phyloP scores from a whole-genome alignment of 2,329 filamentous ascomycete species.

The Chaetothyriales sp. region DNA sequence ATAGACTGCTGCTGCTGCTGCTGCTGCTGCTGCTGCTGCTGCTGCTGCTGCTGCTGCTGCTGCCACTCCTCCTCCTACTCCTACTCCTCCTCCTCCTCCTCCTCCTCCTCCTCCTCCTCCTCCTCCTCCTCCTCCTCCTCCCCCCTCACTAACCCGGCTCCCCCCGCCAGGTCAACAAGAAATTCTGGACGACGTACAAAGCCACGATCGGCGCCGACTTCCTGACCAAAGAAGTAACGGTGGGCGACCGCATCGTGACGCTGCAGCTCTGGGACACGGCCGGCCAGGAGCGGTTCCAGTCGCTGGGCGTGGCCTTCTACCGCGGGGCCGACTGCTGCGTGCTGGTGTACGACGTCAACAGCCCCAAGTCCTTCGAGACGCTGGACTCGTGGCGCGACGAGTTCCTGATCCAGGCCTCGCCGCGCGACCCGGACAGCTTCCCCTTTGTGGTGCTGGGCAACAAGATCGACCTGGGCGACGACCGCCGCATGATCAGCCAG shows the following conservation, averaged over 20 bases:
- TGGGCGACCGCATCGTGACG: conserved; percentile 92
- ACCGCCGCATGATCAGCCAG: conserved; percentile 88
- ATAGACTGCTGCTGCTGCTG: not conserved
- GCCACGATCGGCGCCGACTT: conserved; percentile 98
- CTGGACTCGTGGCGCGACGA: conserved; percentile 98
- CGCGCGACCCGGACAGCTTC: conserved; percentile 91
- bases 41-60: conserved; percentile 1
- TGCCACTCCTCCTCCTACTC: conserved; percentile 8
- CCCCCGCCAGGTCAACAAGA: conserved; percentile 80
- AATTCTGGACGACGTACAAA: conserved; percentile 99
- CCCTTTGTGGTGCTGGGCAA: conserved; percentile 97
- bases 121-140: too few species aligned
- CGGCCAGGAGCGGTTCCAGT: conserved; percentile 94
- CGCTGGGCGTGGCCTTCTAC: conserved; percentile 93
- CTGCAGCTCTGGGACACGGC: conserved; percentile 99
- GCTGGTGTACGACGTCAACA: conserved; percentile 96
- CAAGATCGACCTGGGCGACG: conserved; percentile 98
- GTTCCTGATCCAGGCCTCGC: conserved; percentile 93
- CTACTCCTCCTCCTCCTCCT: not conserved
- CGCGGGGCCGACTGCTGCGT: conserved; percentile 95
- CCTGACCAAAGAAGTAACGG: conserved; percentile 90
- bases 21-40: not conserved
- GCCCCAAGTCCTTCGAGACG: conserved; percentile 96
- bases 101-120: too few species aligned
- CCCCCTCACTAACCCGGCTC: not conserved